Evolutionary conservation across 2,329 filamentous ascomycete genomes (phyloP).

Genomic region (Plectosphaerella cucumerina): DNA sequence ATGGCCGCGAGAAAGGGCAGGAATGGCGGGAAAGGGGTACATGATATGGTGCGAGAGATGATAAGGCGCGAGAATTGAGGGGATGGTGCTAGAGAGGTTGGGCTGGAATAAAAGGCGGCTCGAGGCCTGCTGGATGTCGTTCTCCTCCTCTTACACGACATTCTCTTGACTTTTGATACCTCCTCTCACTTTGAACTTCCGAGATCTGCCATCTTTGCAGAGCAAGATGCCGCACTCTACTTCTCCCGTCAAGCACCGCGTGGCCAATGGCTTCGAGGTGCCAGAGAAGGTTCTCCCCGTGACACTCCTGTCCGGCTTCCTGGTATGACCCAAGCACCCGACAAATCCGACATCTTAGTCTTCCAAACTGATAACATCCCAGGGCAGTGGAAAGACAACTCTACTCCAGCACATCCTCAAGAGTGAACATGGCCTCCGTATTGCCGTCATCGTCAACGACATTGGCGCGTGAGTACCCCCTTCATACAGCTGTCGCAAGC

Average conservation of each 20-base stretch:
- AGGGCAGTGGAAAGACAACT: slow-evolving; percentile 70
- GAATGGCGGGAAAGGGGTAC: too few relatives aligned
- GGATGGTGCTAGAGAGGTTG: too few relatives aligned
- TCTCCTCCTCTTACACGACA: too few relatives aligned
- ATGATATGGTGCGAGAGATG: too few relatives aligned
- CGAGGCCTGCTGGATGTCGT: too few relatives aligned
- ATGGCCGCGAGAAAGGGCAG: too few relatives aligned
- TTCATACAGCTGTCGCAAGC: neutral
- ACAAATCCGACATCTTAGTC: too few relatives aligned
- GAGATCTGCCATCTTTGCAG: neutral
- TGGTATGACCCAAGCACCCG: slow-evolving; percentile 29
- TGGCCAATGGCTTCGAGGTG: neutral
- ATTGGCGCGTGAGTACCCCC: slow-evolving; percentile 49
- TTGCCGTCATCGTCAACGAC: slow-evolving; percentile 72
- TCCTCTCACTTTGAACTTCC: neutral
- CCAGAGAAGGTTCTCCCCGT: slow-evolving; percentile 42
- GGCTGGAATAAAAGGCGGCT: too few relatives aligned
- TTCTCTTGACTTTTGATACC: neutral
- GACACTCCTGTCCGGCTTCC: slow-evolving; percentile 56
- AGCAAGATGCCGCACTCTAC: neutral
- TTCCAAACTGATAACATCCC: neutral
- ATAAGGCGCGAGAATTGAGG: too few relatives aligned
- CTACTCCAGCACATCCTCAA: slow-evolving; percentile 65
- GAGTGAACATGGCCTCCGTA: slow-evolving; percentile 61
- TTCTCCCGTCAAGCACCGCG: neutral